phyloP scores from a whole-genome alignment of 257 asterid genomes.

The Anisodus acutangulus region DNA sequence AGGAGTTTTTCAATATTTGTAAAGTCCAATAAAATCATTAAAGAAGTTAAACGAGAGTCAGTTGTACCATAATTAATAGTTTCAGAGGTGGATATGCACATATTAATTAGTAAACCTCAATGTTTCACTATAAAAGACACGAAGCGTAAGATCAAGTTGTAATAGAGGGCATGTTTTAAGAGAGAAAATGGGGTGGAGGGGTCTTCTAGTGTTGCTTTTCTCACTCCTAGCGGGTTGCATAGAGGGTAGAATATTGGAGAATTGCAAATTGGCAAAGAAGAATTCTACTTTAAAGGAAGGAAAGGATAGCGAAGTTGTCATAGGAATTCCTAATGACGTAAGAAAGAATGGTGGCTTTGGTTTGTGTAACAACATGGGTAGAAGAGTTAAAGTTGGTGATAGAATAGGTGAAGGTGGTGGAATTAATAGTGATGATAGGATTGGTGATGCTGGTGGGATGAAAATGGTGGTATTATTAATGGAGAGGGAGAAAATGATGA shows the following conservation, averaged over 20 bases:
- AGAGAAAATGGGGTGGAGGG: constrained; percentile 40
- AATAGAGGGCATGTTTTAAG: not conserved
- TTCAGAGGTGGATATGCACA: not conserved
- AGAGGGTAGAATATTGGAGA: constrained; percentile 43
- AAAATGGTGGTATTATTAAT: constrained; percentile 16
- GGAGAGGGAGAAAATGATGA: constrained; percentile 30
- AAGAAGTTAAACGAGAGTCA: not conserved
- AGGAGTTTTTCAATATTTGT: no score
- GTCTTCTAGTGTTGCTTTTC: constrained; percentile 36
- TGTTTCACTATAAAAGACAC: not conserved
- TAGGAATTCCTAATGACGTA: constrained; percentile 32
- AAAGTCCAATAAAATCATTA: not conserved
- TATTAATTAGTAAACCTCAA: no score
- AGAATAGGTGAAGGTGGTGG: no score
- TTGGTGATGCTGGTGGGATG: constrained; percentile 27
- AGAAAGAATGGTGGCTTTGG: constrained; percentile 23
- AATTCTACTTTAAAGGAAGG: not conserved
- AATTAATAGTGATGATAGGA: not conserved
- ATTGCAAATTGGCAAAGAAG: constrained; percentile 25
- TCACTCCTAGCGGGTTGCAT: constrained; percentile 43
- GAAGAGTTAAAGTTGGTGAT: no score
- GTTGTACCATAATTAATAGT: not conserved
- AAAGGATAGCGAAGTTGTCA: not conserved
- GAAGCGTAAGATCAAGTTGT: not conserved
- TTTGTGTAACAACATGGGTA: not conserved